Conservation (phyloP, 2,329 filamentous ascomycete genomes). For the Ophiostoma sp. region DNA sequence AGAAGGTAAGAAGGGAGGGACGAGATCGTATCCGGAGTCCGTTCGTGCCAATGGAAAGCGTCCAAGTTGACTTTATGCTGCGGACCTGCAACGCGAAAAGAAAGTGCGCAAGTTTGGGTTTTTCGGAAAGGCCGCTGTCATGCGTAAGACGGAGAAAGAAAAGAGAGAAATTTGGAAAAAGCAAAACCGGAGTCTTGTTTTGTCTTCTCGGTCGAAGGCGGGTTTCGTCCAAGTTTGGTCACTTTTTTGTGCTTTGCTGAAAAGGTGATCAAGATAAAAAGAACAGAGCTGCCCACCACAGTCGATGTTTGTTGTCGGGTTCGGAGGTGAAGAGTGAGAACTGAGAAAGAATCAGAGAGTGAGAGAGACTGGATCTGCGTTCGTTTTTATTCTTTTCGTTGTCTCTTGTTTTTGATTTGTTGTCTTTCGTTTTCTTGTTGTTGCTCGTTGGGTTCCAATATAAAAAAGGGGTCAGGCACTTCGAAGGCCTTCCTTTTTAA, state of each 20-base stretch:
- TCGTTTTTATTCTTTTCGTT: slow-evolving; percentile 12
- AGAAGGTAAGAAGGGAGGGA: neutral
- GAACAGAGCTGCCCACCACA: neutral
- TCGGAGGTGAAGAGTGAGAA: neutral
- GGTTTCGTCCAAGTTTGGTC: neutral
- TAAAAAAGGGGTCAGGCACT: neutral
- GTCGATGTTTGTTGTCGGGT: neutral
- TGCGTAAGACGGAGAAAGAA: neutral
- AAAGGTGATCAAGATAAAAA: neutral
- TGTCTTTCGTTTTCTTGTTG: neutral
- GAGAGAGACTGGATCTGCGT: neutral
- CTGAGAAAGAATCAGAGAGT: too few species aligned
- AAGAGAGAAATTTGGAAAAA: neutral
- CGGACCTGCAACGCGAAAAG: neutral
- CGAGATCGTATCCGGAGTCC: neutral
- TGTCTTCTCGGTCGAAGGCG: neutral
- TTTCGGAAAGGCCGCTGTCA: neutral
- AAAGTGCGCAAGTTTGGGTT: slow-evolving; percentile 16
- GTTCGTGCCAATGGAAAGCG: slow-evolving; percentile 3
- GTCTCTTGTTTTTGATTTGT: neutral
- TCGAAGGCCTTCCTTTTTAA: neutral
- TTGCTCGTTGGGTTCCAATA: neutral
- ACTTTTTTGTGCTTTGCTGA: neutral
- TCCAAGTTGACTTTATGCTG: neutral
- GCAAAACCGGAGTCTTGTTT: neutral